These are phyloP conservation scores for Penicillium crustosum DNA, from an alignment of 2,329 filamentous ascomycete species.

Conservation along the genomic window DNA sequence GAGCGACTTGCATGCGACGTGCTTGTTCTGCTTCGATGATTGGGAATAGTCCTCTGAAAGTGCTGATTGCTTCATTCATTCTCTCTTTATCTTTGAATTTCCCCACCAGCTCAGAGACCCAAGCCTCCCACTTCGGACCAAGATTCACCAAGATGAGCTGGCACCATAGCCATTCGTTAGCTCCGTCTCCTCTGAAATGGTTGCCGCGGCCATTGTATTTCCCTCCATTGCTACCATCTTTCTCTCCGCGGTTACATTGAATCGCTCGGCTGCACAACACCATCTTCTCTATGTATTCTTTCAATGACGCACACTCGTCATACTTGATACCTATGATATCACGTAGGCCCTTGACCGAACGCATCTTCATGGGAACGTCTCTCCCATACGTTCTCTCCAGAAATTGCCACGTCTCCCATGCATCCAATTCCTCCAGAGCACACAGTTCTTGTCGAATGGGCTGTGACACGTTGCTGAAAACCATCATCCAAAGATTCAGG, in stretches of 20 bases:
- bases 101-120: background rate
- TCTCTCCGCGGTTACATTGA: constrained; percentile 9
- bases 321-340: constrained; percentile 3
- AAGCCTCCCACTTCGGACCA: constrained; percentile 4
- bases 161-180: constrained; percentile 7
- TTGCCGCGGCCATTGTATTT: background rate
- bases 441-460: background rate
- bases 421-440: background rate
- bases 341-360: constrained; percentile 1
- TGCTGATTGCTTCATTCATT: background rate
- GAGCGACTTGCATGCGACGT: background rate
- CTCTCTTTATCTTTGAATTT: background rate
- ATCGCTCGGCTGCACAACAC: constrained; percentile 1
- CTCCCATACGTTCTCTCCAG: background rate
- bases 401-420: constrained; percentile 2
- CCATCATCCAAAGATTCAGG: constrained; percentile 1
- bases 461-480: constrained; percentile 6
- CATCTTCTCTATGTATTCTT: constrained; percentile 9
- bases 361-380: background rate
- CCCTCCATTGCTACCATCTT: background rate
- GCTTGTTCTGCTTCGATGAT: background rate
- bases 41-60: background rate
- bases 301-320: constrained; percentile 5
- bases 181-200: background rate
- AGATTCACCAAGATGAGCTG: constrained; percentile 10